Evolutionary conservation across 331 rosid species (phyloP), one percentile per base, ranked within the genome.

Genomic region (Malus hybrid): DNA sequence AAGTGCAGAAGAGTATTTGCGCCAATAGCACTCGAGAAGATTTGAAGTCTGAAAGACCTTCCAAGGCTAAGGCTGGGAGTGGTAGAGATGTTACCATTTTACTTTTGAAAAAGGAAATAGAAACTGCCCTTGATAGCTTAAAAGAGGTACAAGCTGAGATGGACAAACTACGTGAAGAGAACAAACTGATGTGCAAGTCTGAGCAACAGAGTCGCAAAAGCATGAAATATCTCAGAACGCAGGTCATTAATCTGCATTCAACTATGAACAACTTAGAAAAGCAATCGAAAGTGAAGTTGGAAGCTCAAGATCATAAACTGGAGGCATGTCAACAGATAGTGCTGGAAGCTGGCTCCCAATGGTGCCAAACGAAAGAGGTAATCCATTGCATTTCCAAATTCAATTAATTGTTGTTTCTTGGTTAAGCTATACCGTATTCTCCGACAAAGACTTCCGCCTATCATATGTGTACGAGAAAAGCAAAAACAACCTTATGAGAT

Each of bases 31-130:
- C 78, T 66, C 71, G 11, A 68, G 72, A 82, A 70, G 63, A 57
- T 61, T 53, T 58, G 71, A 79, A 85, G 72, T 79, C 85, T 63
- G 52, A 63, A 77, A 74, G 70, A 33, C 53, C 77, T 67, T 60
- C 53, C 81, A 78, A 78, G 84, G 80, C 81, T 52, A 78, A 78
- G 84, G 80, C 81, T 52, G 82, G 10, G 22, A 46, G 39, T 77
- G 83, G 85, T 76, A 86, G 85, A 77, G 97, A 91, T 79, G 78
- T 33, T 63, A 86, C 93, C 68, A 87, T 94, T 78, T 33, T 78
- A 39, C 98, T 93, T 74, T 72, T 93, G 82, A 91, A 87, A 82
- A 89, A 84, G 82, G 97, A 92, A 84, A 88, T 94, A 69, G 96
- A 85, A 82, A 81, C 87, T 80, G 92, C 99, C 72, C 88, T 94